Base-by-base conservation (phyloP, 208 protist species). In the Trypanosoma grayi region DNA sequence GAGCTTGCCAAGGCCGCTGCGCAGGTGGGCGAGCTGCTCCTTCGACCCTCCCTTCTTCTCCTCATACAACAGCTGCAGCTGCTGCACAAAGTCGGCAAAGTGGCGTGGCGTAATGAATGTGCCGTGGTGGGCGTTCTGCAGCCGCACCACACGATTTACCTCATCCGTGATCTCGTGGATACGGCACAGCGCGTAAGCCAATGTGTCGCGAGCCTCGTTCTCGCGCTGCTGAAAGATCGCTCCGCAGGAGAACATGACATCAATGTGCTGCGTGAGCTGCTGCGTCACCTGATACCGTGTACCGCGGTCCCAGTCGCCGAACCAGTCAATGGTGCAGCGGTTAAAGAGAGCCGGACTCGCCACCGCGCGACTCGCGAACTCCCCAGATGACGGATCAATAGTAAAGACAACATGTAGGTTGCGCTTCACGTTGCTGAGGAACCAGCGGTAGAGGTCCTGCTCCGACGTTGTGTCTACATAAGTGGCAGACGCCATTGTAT, bases 381-480 rank as follows among this genome's bases (percentile, higher is more conserved):
- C 98, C 40, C 89, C 80, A 5, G 80, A 93, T 30, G 95, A 84
- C n/a, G 99, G 98, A 78, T 99, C 99, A 82, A 99, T 99, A 24
- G 98, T 99, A 70, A 99, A 99, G 18, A 99, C 94, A 11, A 99
- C 94, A 73, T 99, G 99, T 25, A 99, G 82, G 66, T 99, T 99
- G 60, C 83, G 70, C 65, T 93, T 83, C n/a, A 99, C 97, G 67
- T 98, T 95, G 10, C 52, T 56, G 31, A 98, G 78, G 77, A 99
- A 99, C 93, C 97, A 98, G 31, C 87, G 78, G 62, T 99, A 99
- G 2, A 99, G 63, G 47, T 98, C 93, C 11, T 98, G 85, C 30
- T 99, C 87, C 27, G 75, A 87, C 62, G 75, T 81, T 7, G 83
- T 79, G 64, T 93, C 82, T 14, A 97, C 70, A 60, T 91, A 76